Evolutionary conservation across 2,329 filamentous ascomycete species (phyloP).

Genomic region (Leptographium galeiforme): DNA sequence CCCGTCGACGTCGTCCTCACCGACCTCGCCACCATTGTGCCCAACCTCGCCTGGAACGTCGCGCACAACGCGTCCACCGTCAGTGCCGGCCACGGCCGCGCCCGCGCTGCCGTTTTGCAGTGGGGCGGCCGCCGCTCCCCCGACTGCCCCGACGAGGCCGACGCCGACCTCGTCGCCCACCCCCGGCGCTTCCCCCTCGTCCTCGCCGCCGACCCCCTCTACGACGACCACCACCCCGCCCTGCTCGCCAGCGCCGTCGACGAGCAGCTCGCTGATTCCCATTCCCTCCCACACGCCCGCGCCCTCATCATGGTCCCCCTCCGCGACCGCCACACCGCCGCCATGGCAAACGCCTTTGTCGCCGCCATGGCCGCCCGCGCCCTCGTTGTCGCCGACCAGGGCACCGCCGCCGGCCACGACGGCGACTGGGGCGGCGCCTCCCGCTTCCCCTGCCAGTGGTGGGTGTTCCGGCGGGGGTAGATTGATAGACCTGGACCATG

Average conservation of each 20-base stretch:
- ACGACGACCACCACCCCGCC: slow-evolving; percentile 68
- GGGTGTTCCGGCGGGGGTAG: slow-evolving; percentile 7
- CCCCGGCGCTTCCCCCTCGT: slow-evolving; percentile 40
- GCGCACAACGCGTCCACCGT: slow-evolving; percentile 47
- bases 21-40: slow-evolving; percentile 71
- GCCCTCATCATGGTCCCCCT: slow-evolving; percentile 72
- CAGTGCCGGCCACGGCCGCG: slow-evolving; percentile 36
- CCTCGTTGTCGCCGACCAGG: slow-evolving; percentile 50
- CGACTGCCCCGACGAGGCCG: slow-evolving; percentile 25
- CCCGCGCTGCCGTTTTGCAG: slow-evolving; percentile 55
- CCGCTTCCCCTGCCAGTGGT: slow-evolving; percentile 10
- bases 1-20: slow-evolving; percentile 57
- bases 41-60: slow-evolving; percentile 67
- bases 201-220: slow-evolving; percentile 75
- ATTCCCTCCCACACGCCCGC: background rate
- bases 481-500: background rate
- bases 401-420: slow-evolving; percentile 52
- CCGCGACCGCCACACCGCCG: slow-evolving; percentile 50
- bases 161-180: slow-evolving; percentile 27
- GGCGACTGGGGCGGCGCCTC: slow-evolving; percentile 49
- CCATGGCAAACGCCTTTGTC: slow-evolving; percentile 50
- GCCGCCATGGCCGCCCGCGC: slow-evolving; percentile 37
- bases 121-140: slow-evolving; percentile 36
- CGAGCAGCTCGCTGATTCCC: slow-evolving; percentile 50
- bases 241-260: slow-evolving; percentile 60